Evolutionary conservation across 768 basidiomycete genomes (phyloP).

Genomic region (Russula sp.): DNA sequence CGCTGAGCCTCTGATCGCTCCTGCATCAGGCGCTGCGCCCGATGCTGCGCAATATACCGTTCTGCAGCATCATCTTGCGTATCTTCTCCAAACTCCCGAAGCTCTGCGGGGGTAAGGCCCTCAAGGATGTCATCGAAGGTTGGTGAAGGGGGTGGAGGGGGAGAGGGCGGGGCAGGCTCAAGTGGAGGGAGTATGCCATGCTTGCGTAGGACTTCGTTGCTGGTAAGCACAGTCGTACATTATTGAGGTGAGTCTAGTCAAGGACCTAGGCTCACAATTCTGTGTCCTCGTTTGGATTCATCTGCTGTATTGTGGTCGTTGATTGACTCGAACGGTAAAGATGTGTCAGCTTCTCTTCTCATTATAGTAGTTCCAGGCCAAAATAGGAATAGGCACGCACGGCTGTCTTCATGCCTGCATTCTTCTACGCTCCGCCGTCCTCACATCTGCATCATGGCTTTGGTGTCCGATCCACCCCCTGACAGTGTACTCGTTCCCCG

Average conservation of each 20-base stretch:
- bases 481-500: conserved; percentile 34
- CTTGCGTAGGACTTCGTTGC: conserved; percentile 90
- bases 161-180: conserved; percentile 59
- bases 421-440: neutral
- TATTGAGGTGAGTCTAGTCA: neutral
- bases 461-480: neutral
- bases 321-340: neutral
- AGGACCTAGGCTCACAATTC: conserved; percentile 68
- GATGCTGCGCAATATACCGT: conserved; percentile 61
- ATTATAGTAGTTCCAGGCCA: neutral
- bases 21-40: conserved; percentile 58
- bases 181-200: conserved; percentile 85
- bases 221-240: conserved; percentile 32
- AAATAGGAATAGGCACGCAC: neutral
- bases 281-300: conserved; percentile 88
- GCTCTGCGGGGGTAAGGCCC: conserved; percentile 55
- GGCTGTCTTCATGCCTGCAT: neutral
- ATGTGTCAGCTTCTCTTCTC: neutral
- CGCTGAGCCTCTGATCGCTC: conserved; percentile 50
- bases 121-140: conserved; percentile 62
- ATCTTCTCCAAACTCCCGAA: conserved; percentile 67
- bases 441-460: neutral
- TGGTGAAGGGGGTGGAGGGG: conserved; percentile 78
- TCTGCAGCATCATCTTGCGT: conserved; percentile 70
- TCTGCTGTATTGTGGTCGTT: conserved; percentile 31